phyloP scores from a whole-genome alignment of 169 alveolate genomes.

The Plasmodium blacklocki region DNA sequence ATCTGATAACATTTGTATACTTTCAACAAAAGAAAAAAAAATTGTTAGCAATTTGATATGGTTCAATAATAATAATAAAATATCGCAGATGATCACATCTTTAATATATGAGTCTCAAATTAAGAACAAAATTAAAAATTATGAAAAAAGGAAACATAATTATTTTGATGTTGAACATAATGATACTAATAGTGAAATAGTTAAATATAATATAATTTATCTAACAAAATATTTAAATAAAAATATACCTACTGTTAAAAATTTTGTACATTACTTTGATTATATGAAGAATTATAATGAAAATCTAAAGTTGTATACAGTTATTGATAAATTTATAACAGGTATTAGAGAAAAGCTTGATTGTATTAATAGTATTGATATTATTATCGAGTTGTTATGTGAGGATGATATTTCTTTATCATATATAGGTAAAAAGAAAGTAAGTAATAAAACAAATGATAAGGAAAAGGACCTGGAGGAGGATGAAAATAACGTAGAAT shows the following conservation, averaged over 20 bases:
- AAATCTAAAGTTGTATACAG: constrained; percentile 61
- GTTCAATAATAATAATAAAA: constrained; percentile 71
- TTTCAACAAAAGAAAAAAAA: constrained; percentile 70
- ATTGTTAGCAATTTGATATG: constrained; percentile 62
- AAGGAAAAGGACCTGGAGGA: neutral
- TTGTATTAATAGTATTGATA: constrained; percentile 35
- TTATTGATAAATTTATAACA: constrained; percentile 58
- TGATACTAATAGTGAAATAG: constrained; percentile 59
- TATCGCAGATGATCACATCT: constrained; percentile 44
- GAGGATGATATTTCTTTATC: constrained; percentile 13
- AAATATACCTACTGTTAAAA: constrained; percentile 71
- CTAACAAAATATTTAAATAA: constrained; percentile 66
- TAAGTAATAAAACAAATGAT: neutral
- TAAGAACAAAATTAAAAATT: constrained; percentile 44
- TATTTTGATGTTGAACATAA: constrained; percentile 64
- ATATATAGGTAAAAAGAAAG: neutral
- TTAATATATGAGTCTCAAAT: constrained; percentile 70
- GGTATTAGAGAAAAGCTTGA: constrained; percentile 68
- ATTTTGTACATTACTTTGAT: constrained; percentile 76
- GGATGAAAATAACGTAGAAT: neutral
- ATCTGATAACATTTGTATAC: constrained; percentile 6
- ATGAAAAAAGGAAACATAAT: constrained; percentile 36
- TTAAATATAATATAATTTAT: constrained; percentile 38
- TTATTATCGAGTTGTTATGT: constrained; percentile 53
- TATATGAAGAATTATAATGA: constrained; percentile 70